Conservation (phyloP, 208 protist species). For the Wallacemonas sp. region DNA sequence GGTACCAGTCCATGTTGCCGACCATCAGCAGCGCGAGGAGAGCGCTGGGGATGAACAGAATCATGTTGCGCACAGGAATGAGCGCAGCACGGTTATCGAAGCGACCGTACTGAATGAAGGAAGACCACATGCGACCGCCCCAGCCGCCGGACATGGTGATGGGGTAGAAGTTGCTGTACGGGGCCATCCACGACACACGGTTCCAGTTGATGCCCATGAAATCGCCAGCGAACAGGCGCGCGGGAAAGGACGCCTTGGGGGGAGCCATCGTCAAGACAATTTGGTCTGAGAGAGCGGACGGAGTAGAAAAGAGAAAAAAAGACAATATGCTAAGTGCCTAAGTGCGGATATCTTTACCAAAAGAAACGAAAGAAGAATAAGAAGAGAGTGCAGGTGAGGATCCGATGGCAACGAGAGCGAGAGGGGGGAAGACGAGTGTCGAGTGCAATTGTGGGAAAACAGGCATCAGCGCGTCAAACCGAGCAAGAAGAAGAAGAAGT, state of each 20-base stretch:
- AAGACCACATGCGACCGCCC: constrained; percentile 81
- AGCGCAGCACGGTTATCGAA: constrained; percentile 74
- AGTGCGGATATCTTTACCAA: not conserved
- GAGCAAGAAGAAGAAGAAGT: no score
- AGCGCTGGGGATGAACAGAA: constrained; percentile 49
- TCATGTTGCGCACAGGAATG: constrained; percentile 59
- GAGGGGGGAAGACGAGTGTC: no score
- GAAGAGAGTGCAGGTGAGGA: constrained; percentile 1
- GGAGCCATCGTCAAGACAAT: no score
- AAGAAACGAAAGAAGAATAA: not conserved
- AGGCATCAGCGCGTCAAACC: no score
- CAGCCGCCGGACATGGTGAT: constrained; percentile 83
- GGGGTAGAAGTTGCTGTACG: constrained; percentile 90
- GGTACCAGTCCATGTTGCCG: constrained; percentile 83
- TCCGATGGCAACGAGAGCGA: no score
- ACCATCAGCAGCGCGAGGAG: constrained; percentile 74
- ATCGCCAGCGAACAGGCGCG: constrained; percentile 78
- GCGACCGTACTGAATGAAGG: constrained; percentile 84
- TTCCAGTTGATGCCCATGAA: constrained; percentile 89
- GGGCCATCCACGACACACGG: constrained; percentile 85
- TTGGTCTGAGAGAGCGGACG: not conserved
- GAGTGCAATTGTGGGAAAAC: no score
- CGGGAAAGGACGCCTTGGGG: constrained; percentile 70
- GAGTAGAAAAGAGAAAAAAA: not conserved
- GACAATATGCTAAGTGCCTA: constrained; percentile 4